Evolutionary conservation across 2,329 filamentous ascomycete species (phyloP).

Genomic region (Massarina eburnea): DNA sequence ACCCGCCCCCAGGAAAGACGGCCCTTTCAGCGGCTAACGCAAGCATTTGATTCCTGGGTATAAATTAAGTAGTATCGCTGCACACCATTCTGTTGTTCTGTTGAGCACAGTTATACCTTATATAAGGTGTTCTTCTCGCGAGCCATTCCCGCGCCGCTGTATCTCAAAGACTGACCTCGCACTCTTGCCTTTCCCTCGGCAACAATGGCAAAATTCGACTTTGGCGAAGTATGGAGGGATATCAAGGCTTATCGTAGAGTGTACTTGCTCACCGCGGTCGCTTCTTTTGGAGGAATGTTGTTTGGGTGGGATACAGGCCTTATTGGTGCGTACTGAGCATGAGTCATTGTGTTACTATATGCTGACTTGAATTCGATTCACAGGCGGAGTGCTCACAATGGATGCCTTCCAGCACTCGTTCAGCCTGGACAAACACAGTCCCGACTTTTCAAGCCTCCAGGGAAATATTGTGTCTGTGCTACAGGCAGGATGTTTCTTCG

Average conservation of each 20-base stretch:
- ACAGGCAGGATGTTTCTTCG: constrained; percentile 48
- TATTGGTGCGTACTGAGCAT: constrained; percentile 21
- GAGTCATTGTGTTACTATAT: neutral
- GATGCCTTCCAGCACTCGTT: constrained; percentile 47
- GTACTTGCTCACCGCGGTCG: constrained; percentile 46
- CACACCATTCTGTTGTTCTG: neutral
- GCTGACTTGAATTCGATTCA: constrained; percentile 12
- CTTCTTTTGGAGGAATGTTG: constrained; percentile 47
- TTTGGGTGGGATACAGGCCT: constrained; percentile 43
- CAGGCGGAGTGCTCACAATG: constrained; percentile 47
- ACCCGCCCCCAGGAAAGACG: neutral
- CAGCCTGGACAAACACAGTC: constrained; percentile 34
- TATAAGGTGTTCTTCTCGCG: neutral
- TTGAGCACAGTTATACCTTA: no score
- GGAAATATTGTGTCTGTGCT: constrained; percentile 50
- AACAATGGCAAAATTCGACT: constrained; percentile 35
- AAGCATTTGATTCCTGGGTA: neutral
- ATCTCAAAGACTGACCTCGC: neutral
- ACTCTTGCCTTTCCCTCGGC: neutral
- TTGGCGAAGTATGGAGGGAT: constrained; percentile 41
- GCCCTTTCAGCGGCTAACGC: neutral
- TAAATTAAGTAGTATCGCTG: neutral
- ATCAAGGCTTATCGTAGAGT: constrained; percentile 44
- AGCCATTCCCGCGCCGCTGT: neutral
- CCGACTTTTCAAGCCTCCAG: constrained; percentile 43